Base-by-base conservation (phyloP, 2,329 filamentous ascomycete genomes). In the Alternaria novae-zelandiae region DNA sequence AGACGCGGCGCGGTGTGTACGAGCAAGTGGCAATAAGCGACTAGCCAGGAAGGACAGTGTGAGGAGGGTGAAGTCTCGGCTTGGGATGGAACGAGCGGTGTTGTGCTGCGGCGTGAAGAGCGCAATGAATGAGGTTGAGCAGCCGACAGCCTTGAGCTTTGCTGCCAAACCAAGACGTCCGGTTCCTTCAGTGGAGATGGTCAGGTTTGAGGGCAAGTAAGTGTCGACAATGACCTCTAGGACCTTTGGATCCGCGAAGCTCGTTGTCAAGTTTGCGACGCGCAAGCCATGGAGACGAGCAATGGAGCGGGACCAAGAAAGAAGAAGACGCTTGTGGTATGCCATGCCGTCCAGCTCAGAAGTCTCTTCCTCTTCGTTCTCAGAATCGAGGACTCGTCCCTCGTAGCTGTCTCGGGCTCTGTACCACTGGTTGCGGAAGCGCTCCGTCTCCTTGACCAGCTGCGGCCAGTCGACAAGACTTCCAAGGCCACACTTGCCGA, bases 21-120 rank as follows among this genome's bases (percentile, higher is more conserved):
- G 81, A 2, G 83, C 83, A 6, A 86, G 81, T 0, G 84, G 83
- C 4, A 90, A 79, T 1, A 90, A 78, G 44, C 87, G 83, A 5
- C 86, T 88, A 45, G 86, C 87, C 6, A 90, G 82, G 73, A 89
- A 89, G 5, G 87, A 83, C 8, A 90, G 83, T 3, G 85, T 83
- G 3, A 86, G 83, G 25, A 88, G 73, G 0, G 86, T 87, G 65
- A 87, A 88, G 67, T 86, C 83, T 25, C 80, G 79, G 59, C 85
- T 83, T 12, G 87, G 86, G 23, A 89, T 82, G 25, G 81, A 78
- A 5, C 67, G 70, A 15, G 69, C 53, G 6, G 67, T 63, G 9
- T 54, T 59, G 20, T 74, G 73, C 9, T 69, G 65, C 6, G 74
- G 64, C 7, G 72, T 70, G 65, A 85, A 83, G 56, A 84, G 82